Conservation (phyloP, 1,284 basidiomycete genomes). For the Marasmius tenuissimus region DNA sequence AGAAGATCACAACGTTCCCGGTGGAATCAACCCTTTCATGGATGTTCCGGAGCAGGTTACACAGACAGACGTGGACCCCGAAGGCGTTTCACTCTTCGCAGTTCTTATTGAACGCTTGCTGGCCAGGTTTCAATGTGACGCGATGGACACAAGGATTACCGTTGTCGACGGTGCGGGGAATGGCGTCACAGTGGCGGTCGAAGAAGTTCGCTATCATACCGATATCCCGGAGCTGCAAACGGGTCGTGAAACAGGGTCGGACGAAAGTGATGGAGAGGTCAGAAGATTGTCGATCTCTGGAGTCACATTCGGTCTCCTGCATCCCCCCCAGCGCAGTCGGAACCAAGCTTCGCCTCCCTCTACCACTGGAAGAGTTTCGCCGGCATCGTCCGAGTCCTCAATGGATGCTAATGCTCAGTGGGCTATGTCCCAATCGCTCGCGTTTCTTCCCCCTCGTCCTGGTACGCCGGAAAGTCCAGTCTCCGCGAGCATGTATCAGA, state of each 20-base stretch:
- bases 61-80: constrained; percentile 53
- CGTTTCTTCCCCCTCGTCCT: constrained; percentile 48
- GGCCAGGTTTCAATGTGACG: constrained; percentile 79
- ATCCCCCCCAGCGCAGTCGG: constrained; percentile 27
- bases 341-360: constrained; percentile 15
- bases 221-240: constrained; percentile 22
- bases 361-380: constrained; percentile 35
- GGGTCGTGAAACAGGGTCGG: background rate
- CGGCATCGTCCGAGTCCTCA: constrained; percentile 46
- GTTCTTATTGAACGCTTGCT: constrained; percentile 82
- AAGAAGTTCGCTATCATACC: constrained; percentile 59
- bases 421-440: constrained; percentile 76
- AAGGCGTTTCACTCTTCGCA: constrained; percentile 82
- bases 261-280: constrained; percentile 8
- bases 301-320: constrained; percentile 38
- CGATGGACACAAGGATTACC: constrained; percentile 66
- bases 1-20: constrained; percentile 53
- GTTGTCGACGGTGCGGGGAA: constrained; percentile 61
- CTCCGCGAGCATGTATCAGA: constrained; percentile 69
- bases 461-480: constrained; percentile 46
- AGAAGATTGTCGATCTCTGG: constrained; percentile 24
- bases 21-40: constrained; percentile 62
- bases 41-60: constrained; percentile 38
- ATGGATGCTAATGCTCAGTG: constrained; percentile 66
- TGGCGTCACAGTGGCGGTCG: constrained; percentile 59